Base-by-base conservation (phyloP, 2,329 filamentous ascomycete genomes). In the Zymoseptoria brevis region DNA sequence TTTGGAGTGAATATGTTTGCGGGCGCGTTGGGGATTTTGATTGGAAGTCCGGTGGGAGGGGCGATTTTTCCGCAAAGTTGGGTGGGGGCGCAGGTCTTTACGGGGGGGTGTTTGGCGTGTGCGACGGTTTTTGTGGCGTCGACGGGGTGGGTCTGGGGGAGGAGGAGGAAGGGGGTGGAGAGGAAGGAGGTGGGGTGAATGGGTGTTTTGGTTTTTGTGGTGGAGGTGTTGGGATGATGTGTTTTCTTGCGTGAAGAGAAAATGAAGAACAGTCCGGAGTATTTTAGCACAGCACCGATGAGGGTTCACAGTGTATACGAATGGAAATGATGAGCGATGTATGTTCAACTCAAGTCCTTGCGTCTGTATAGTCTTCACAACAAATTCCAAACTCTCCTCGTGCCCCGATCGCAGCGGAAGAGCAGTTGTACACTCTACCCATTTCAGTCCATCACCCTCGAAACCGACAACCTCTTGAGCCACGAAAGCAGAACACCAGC, bases 1-100 rank as follows among this genome's bases (percentile, higher is more conserved):
- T 72, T 74, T 55, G 72, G 71, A 1, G 67, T 73, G 58, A 72
- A 72, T 35, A 71, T 71, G 67, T 71, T 71, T 52, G 67, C 65
- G 8, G 69, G 69, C 4, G 70, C 69, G 2, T 48, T 71, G 19
- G 71, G 70, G 1, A 69, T 73, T 19, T 59, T 73, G 50, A 73
- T 73, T 30, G 72, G 71, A 2, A 67, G 66, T 53, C 71, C 72
- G 0, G 71, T 72, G 1, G 72, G 69, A 6, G 72, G 70, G 19
- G 68, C 66, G 30, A 73, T 71, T 30, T 70, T 69, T 55, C 65
- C 68, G 5, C 26, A 57, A 26, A 66, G 59, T 8, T 74, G 71
- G 71, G 60, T 64, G 2, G 69, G 68, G 3, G 66, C 69, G 41
- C 69, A 71, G 62, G 60, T 57, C 3, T 74, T 74, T 56, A 70